These are phyloP conservation scores for Orychophragmus violaceus DNA, from an alignment of 345 rosid species.

Conservation along the genomic window DNA sequence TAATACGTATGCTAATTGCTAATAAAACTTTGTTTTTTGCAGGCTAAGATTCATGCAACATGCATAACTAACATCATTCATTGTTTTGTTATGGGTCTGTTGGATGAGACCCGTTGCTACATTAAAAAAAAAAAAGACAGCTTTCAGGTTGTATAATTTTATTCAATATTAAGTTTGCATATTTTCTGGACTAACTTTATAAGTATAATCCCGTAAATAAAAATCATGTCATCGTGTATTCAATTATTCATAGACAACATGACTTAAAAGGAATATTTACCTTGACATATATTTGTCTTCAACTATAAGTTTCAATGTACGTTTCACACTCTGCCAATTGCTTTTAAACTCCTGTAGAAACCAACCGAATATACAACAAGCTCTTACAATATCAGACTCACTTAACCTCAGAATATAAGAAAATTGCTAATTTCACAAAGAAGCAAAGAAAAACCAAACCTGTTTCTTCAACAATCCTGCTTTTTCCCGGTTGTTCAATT, in stretches of 20 bases:
- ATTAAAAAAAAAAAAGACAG: no score
- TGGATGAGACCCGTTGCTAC: no score
- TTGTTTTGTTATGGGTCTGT: no score
- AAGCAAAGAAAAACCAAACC: conserved; percentile 40
- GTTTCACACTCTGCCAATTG: conserved; percentile 80
- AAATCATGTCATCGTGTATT: conserved; percentile 6
- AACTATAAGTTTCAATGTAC: conserved; percentile 83
- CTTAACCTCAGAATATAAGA: conserved; percentile 11
- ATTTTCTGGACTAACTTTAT: not conserved
- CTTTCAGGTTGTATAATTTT: not conserved
- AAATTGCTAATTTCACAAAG: not conserved
- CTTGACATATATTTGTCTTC: conserved; percentile 90
- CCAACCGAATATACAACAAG: conserved; percentile 24
- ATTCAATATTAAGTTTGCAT: not conserved
- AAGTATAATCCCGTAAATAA: not conserved
- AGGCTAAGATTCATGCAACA: no score
- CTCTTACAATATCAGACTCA: no score
- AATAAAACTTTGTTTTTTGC: no score
- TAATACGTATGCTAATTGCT: no score
- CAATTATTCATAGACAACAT: conserved; percentile 6
- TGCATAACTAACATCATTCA: no score
- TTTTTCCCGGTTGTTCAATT: conserved; percentile 76
- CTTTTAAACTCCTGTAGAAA: conserved; percentile 71
- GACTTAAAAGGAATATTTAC: conserved; percentile 39
- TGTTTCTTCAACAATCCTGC: conserved; percentile 92